Conservation (phyloP, 441 rosid species). For the Macaranga tanarius region DNA sequence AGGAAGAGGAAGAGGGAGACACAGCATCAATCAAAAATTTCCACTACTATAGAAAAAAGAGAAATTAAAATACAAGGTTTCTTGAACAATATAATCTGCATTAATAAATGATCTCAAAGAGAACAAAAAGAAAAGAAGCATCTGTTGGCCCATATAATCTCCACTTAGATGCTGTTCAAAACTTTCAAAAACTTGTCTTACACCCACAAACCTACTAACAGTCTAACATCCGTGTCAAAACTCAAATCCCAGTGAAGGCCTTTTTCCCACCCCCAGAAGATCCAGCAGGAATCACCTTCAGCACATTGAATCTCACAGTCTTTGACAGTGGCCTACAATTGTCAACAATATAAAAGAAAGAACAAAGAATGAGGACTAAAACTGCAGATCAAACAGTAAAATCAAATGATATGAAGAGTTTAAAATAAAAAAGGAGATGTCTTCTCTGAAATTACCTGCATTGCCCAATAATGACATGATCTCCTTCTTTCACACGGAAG, state of each 20-base stretch:
- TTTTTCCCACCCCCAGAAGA: conserved; percentile 60
- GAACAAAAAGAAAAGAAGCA: background rate
- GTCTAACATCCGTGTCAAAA: background rate
- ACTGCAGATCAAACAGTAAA: background rate
- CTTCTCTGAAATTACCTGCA: conserved; percentile 87
- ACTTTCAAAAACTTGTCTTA: background rate
- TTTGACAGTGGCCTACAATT: conserved; percentile 63
- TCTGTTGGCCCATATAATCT: background rate
- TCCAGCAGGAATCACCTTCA: conserved; percentile 77
- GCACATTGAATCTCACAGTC: conserved; percentile 72
- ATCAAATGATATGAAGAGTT: background rate
- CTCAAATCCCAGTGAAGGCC: conserved; percentile 34
- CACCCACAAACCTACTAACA: no score
- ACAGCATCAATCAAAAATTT: background rate
- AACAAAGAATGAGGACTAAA: background rate
- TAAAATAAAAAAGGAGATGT: background rate
- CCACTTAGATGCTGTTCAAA: conserved; percentile 8
- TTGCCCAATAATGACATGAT: conserved; percentile 77
- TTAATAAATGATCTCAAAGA: background rate
- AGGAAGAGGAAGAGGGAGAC: background rate
- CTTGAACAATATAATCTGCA: background rate
- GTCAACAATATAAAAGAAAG: background rate
- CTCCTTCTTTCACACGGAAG: conserved; percentile 88
- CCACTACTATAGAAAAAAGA: background rate
- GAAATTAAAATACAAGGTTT: background rate